Conservation (phyloP, 306 rosid genomes). For the Urtica urens region DNA sequence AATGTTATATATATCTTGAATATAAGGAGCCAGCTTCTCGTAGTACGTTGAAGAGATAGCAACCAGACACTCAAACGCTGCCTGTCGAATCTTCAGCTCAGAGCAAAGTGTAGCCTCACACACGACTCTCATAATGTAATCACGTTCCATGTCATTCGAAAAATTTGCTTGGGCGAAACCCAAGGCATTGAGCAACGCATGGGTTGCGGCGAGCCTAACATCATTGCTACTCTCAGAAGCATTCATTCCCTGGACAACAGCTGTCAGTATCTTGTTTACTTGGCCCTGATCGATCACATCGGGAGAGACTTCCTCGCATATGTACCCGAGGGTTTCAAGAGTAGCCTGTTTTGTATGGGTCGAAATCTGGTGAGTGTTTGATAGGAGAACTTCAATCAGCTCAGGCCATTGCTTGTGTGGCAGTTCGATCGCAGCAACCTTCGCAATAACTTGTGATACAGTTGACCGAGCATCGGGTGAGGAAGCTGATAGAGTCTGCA, state of each 20-base stretch:
- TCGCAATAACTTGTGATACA: conserved; percentile 84
- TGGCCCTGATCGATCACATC: conserved; percentile 63
- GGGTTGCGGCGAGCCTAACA: conserved; percentile 64
- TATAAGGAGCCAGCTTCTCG: conserved; percentile 70
- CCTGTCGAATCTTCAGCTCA: conserved; percentile 61
- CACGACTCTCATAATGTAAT: conserved; percentile 80
- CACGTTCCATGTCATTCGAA: conserved; percentile 85
- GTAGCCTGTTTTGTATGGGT: conserved; percentile 76
- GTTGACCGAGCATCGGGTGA: conserved; percentile 84
- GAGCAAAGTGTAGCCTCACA: conserved; percentile 81
- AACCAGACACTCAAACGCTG: conserved; percentile 81
- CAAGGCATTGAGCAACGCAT: conserved; percentile 66
- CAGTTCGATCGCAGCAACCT: conserved; percentile 83
- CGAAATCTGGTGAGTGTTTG: conserved; percentile 64
- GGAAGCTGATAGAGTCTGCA: conserved; percentile 66
- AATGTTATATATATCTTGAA: conserved; percentile 66
- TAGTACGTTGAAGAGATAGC: conserved; percentile 85
- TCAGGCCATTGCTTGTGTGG: conserved; percentile 95
- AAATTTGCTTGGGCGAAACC: conserved; percentile 92
- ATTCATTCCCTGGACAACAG: conserved; percentile 83
- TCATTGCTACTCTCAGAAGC: conserved; percentile 57
- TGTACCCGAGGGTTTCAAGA: conserved; percentile 88
- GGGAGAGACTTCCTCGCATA: conserved; percentile 83
- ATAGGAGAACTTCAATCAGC: conserved; percentile 58
- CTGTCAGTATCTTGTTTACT: conserved; percentile 72